Conservation (phyloP, 1,284 basidiomycete species). For the Kwoniella shivajii region DNA sequence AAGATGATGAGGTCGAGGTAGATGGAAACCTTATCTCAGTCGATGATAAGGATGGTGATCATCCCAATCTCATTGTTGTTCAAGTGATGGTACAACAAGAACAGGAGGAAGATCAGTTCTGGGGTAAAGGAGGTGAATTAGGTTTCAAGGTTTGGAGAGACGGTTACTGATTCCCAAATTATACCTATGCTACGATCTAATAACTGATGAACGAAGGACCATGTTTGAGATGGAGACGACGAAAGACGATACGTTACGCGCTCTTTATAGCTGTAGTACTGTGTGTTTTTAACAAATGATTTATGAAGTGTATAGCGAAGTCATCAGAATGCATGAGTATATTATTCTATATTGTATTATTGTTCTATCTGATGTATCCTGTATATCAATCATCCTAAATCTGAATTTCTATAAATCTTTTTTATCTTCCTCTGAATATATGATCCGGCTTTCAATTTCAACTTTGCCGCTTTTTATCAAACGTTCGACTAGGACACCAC, state of each 20-base stretch:
- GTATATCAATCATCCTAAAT: background rate
- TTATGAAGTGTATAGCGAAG: background rate
- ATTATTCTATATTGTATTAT: background rate
- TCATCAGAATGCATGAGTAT: background rate
- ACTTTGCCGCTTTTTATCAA: constrained; percentile 53
- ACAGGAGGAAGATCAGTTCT: constrained; percentile 19
- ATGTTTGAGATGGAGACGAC: too few species aligned
- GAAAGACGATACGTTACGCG: too few species aligned
- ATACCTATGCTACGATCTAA: too few species aligned
- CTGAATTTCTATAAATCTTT: constrained; percentile 1
- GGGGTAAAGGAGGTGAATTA: constrained; percentile 23
- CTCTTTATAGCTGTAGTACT: too few species aligned
- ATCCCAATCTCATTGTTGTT: too few species aligned
- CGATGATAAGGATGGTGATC: background rate
- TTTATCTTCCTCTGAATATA: constrained; percentile 9
- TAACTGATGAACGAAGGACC: too few species aligned
- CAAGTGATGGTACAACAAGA: too few species aligned
- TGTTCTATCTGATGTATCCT: background rate
- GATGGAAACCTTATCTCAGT: background rate
- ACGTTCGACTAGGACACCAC: constrained; percentile 68
- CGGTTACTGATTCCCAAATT: constrained; percentile 32
- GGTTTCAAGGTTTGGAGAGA: constrained; percentile 44
- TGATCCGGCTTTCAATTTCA: constrained; percentile 25
- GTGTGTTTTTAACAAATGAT: too few species aligned
- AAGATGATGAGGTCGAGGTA: constrained; percentile 1